Conservation (phyloP, 2,329 filamentous ascomycete genomes). For the Apiospora arundinis region DNA sequence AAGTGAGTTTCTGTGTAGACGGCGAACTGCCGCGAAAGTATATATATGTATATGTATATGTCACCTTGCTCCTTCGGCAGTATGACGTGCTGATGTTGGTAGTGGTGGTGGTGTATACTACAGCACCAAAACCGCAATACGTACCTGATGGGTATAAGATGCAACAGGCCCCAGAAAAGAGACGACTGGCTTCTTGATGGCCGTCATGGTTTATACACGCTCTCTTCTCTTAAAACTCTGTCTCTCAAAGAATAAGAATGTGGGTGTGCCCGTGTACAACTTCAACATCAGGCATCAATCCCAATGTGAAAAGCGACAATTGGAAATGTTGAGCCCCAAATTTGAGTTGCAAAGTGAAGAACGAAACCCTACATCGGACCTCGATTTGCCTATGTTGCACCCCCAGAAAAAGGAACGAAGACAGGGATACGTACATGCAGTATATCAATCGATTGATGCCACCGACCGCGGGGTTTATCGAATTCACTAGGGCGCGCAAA, state of each 20-base stretch:
- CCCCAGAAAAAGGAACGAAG: neutral
- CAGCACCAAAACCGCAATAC: slow-evolving; percentile 22
- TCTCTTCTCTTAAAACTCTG: neutral
- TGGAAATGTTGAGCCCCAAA: neutral
- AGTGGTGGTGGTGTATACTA: slow-evolving; percentile 1
- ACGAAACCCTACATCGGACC: neutral
- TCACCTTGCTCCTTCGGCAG: neutral
- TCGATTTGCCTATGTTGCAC: neutral
- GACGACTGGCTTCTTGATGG: slow-evolving; percentile 47
- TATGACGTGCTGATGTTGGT: neutral
- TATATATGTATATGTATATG: neutral
- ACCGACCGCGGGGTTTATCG: slow-evolving; percentile 1
- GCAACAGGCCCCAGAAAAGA: slow-evolving; percentile 57
- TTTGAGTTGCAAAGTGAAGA: slow-evolving; percentile 14
- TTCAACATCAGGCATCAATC: neutral
- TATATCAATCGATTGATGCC: neutral
- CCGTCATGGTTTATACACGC: neutral
- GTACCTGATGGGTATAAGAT: slow-evolving; percentile 59
- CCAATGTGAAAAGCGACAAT: neutral
- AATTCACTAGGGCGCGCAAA: slow-evolving; percentile 5
- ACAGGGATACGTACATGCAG: neutral
- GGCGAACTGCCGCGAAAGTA: neutral
- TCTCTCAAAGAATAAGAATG: neutral
- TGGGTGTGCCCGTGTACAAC: neutral
- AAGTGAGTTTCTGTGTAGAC: neutral